phyloP scores from a whole-genome alignment of 2,329 filamentous ascomycete species.

The Xylariomycetidae sp. region DNA sequence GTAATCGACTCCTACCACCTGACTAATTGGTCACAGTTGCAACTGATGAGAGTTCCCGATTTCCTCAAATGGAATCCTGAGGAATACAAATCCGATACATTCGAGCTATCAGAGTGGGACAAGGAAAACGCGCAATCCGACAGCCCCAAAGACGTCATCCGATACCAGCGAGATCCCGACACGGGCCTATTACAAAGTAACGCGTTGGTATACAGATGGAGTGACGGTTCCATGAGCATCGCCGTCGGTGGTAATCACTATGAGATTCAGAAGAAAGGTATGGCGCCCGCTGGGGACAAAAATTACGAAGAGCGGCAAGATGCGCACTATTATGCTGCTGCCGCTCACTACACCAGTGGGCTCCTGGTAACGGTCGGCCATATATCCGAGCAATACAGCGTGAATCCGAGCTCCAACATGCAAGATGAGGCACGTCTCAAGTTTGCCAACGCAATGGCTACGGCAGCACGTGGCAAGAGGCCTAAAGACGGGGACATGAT shows the following conservation, averaged over 20 bases:
- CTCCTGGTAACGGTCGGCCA: constrained; percentile 71
- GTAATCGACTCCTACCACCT: not conserved
- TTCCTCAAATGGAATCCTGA: constrained; percentile 68
- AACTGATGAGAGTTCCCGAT: constrained; percentile 65
- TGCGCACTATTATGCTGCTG: constrained; percentile 70
- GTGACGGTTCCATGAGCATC: constrained; percentile 71
- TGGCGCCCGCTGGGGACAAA: constrained; percentile 58
- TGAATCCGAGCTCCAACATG: constrained; percentile 62
- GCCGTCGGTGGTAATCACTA: constrained; percentile 73
- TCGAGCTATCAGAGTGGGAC: constrained; percentile 55
- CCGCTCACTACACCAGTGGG: constrained; percentile 63
- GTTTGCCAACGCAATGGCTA: constrained; percentile 63
- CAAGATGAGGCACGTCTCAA: constrained; percentile 68
- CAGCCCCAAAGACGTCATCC: constrained; percentile 60
- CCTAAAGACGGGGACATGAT: constrained; percentile 57
- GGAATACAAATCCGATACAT: constrained; percentile 62
- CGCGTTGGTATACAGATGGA: constrained; percentile 71
- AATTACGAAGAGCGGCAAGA: constrained; percentile 65
- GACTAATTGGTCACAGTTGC: constrained; percentile 59
- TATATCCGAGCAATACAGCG: constrained; percentile 66
- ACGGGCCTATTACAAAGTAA: constrained; percentile 69
- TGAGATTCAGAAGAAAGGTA: constrained; percentile 65
- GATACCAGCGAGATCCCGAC: constrained; percentile 64
- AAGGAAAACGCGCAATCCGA: constrained; percentile 48
- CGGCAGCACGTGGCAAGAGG: constrained; percentile 52